These are phyloP conservation scores for Secale cereale DNA, from an alignment of 176 grass and related monocot species.

Conservation along the genomic window DNA sequence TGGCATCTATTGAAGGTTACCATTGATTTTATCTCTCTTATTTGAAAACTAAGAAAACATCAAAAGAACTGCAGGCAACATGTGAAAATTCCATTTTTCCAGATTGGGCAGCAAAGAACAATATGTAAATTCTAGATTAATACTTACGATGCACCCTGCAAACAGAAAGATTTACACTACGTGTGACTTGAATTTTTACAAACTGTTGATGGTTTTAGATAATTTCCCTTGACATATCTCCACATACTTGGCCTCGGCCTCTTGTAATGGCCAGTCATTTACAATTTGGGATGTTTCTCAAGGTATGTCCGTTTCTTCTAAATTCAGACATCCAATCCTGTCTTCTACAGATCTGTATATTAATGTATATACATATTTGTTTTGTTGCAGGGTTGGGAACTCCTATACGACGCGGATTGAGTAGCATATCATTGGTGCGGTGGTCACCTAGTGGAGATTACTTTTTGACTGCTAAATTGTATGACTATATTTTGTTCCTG, in stretches of 20 bases:
- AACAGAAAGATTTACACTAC: constrained; percentile 4
- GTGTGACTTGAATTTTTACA: background rate
- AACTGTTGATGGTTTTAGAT: constrained; percentile 11
- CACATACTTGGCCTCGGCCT: constrained; percentile 91
- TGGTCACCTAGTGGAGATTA: constrained; percentile 98
- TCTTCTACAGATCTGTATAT: background rate
- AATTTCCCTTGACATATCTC: constrained; percentile 60
- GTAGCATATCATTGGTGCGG: constrained; percentile 67
- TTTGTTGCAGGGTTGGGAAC: constrained; percentile 63
- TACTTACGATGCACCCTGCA: background rate
- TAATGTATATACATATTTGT: constrained; percentile 13
- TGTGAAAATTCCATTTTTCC: background rate
- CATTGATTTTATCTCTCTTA: constrained; percentile 6
- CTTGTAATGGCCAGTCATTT: constrained; percentile 78
- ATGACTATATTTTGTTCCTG: constrained; percentile 32
- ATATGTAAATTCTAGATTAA: background rate
- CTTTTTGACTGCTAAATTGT: constrained; percentile 88
- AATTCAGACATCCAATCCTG: background rate
- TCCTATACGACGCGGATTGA: constrained; percentile 86
- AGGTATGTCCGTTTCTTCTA: constrained; percentile 40
- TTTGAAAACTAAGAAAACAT: constrained; percentile 13
- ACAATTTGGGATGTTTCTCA: constrained; percentile 98
- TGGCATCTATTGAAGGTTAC: background rate
- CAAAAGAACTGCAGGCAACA: background rate
- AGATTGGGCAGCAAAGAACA: background rate